phyloP scores from a whole-genome alignment of 108 stramenopile species.

The Discostella pseudostelligera region DNA sequence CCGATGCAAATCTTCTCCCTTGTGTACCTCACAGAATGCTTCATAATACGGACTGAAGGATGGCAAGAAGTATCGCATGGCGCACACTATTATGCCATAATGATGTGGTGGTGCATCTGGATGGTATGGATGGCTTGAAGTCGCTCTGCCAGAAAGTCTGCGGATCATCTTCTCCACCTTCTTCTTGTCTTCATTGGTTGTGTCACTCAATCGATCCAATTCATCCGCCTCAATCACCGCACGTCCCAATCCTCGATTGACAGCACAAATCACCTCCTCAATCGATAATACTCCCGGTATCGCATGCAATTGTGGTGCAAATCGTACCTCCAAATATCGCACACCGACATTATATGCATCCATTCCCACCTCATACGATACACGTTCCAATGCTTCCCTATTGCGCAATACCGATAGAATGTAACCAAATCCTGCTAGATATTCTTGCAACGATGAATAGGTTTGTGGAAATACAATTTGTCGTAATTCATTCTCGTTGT shows the following conservation, averaged over 20 bases:
- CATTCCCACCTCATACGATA: slow-evolving; percentile 37
- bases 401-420: slow-evolving; percentile 18
- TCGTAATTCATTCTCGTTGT: slow-evolving; percentile 15
- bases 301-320: slow-evolving; percentile 43
- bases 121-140: slow-evolving; percentile 24
- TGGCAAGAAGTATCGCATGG: slow-evolving; percentile 41
- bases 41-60: slow-evolving; percentile 34
- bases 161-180: too few relatives aligned
- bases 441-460: slow-evolving; percentile 24
- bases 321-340: slow-evolving; percentile 32
- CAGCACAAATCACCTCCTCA: slow-evolving; percentile 29
- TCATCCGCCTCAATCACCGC: slow-evolving; percentile 34
- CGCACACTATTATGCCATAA: slow-evolving; percentile 39
- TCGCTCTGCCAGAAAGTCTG: too few relatives aligned
- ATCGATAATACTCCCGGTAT: slow-evolving; percentile 31
- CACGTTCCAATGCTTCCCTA: slow-evolving; percentile 30
- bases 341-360: slow-evolving; percentile 37
- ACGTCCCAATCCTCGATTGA: slow-evolving; percentile 38
- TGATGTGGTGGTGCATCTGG: slow-evolving; percentile 41
- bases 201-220: slow-evolving; percentile 23
- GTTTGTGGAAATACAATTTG: slow-evolving; percentile 24
- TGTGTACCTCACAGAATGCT: slow-evolving; percentile 42
- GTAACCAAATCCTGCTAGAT: slow-evolving; percentile 37
- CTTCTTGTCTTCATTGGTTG: background rate
- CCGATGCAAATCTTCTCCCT: slow-evolving; percentile 38